Evolutionary conservation across 148 eudicot species (phyloP).

Genomic region (Rhododendron molle): DNA sequence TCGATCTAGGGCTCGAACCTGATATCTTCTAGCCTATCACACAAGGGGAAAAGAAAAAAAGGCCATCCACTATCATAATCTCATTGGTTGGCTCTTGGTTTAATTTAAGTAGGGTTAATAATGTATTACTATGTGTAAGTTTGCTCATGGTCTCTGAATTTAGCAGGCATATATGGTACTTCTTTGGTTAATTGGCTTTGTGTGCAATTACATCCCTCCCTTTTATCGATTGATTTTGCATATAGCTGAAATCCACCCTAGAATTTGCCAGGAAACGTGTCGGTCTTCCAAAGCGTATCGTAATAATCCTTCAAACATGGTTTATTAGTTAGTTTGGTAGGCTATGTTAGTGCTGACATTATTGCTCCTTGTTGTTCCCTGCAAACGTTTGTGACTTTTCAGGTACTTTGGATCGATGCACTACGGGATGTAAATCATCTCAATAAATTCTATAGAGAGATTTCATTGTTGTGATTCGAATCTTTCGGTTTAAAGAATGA

Average conservation of each 20-base stretch:
- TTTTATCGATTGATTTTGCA: not conserved
- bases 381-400: not conserved
- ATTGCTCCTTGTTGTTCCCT: not conserved
- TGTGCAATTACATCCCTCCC: not conserved
- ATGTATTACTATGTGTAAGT: constrained; percentile 11
- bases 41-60: not conserved
- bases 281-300: not conserved
- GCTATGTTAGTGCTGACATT: not conserved
- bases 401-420: not conserved
- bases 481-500: not conserved
- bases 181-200: constrained; percentile 10
- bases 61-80: not conserved
- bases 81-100: constrained; percentile 23
- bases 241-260: not conserved
- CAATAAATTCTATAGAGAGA: not conserved
- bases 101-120: not conserved
- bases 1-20: not conserved
- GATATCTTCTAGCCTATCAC: not conserved
- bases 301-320: not conserved
- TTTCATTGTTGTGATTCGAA: not conserved
- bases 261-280: not conserved
- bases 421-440: not conserved
- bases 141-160: not conserved
- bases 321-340: not conserved
- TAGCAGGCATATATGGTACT: not conserved